Base-by-base conservation (phyloP, 257 asterid genomes). In the Capsicum chinense region DNA sequence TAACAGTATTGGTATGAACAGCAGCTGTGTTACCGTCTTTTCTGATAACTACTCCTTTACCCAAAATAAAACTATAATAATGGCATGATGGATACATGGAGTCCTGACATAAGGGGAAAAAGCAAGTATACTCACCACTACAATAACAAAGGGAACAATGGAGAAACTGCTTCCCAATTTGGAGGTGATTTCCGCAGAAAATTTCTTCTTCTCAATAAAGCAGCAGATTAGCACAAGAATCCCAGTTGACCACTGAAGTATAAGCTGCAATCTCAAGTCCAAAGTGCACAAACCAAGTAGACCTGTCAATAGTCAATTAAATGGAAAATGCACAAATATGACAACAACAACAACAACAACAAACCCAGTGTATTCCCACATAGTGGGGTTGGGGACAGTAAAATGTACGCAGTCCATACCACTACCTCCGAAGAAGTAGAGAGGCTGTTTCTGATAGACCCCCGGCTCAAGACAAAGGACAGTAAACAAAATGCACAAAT, bases 161-260 rank as follows among this genome's bases (percentile, higher is more conserved):
- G 99, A 91, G 89, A 95, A 97, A 88, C 99, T 95, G 97, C 97
- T 95, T 85, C 99, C 99, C 64, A 97, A 84, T 90, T 97, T 95
- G 89, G 98, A 78, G 90, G 95, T 86, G 84, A 97, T 92, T 84
- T 93, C 97, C 3, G 83, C 68, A 48, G 95, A 89, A 84, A 93
- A 93, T 86, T 84, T 87, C 90, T 92, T 93, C 88, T 82, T 92
- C 92, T 94, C 98, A 11, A 95, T 90, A 83, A 95, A 97, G 90
- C 99, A 97, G 82, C 91, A 89, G 85, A 97, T 86, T 67, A 97
- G 89, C 3, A 97, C 98, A 69, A 94, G 93, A 80, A 97, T 94
- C 79, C 99, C 99, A 56, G 94, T 93, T 42, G 97, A 87, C 99
- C 99, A 97, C 86, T 97, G 99, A 89, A 97, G 92, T 86, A 94